Evolutionary conservation across 805 yeast genomes (phyloP).

Genomic region (Middelhovenomyces tepae): DNA sequence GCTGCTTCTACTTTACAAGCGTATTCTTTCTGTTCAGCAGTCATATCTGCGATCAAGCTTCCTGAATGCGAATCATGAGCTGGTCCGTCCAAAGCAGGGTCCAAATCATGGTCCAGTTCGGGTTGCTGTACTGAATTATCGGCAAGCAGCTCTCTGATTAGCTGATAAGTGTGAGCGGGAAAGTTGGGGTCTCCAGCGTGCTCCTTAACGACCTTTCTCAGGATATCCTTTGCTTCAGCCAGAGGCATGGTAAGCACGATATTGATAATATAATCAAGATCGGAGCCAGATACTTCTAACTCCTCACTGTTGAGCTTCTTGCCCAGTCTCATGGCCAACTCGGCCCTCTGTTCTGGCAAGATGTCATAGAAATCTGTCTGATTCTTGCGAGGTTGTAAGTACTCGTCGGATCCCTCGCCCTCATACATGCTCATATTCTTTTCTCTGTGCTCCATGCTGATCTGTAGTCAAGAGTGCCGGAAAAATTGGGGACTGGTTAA

Average conservation of each 20-base stretch:
- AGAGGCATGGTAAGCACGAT: constrained; percentile 30
- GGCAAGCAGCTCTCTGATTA: constrained; percentile 21
- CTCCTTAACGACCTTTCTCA: constrained; percentile 30
- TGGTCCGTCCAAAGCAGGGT: too few relatives aligned
- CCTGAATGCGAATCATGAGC: too few relatives aligned
- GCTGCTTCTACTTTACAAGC: constrained; percentile 25
- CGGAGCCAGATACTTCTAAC: constrained; percentile 12
- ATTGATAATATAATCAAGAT: constrained; percentile 32
- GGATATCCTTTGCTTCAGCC: constrained; percentile 31
- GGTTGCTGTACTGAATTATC: constrained; percentile 14
- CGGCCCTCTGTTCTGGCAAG: constrained; percentile 7
- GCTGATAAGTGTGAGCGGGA: constrained; percentile 29
- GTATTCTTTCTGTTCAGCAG: too few relatives aligned
- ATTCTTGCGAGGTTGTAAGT: too few relatives aligned
- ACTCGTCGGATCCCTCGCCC: too few relatives aligned
- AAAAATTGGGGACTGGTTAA: too few relatives aligned
- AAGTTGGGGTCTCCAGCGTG: constrained; percentile 40
- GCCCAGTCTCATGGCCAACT: constrained; percentile 5
- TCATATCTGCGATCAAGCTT: too few relatives aligned
- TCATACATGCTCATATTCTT: too few relatives aligned
- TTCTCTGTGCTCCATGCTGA: too few relatives aligned
- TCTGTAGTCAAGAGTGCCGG: too few relatives aligned
- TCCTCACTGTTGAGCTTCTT: constrained; percentile 3
- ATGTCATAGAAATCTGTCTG: too few relatives aligned
- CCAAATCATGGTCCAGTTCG: constrained; percentile 1